Evolutionary conservation across 2,329 filamentous ascomycete genomes (phyloP), one percentile per base, ranked within the genome.

Genomic region (Fusarium illudens): DNA sequence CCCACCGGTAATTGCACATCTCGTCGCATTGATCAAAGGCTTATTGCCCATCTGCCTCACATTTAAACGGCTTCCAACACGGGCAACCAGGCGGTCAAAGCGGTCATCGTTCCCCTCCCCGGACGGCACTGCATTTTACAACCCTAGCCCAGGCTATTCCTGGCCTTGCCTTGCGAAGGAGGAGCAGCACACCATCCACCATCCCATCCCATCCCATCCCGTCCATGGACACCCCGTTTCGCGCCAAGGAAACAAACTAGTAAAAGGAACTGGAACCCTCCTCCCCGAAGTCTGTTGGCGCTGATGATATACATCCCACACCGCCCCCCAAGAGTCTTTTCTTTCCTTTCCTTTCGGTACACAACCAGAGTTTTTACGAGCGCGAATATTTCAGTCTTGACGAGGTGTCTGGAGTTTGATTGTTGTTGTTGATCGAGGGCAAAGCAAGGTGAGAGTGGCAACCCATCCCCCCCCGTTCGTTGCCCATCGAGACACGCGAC

Each of bases 81-180:
- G 58, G 67, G 58, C 63, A 64, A 61, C 63, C 49, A 64, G 60
- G 71, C 71, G 71, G 71, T 73, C 71, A 73, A 70, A 71, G 71
- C 71, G 62, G 67, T 44, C 29, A 32, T 32, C 52, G 46, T 56
- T 56, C 58, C 65, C 61, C 58, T 53, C 54, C 71, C 66, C 64
- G 60, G 65, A 73, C 70, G 58, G 67, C 65, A 72, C 64, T 69
- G 63, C 63, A 34, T 51, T 59, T 71, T 67, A 53, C 65, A 65
- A 70, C 65, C 67, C 61, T 68, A 62, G 54, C 62, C 34, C 52
- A 58, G 46, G 49, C 34, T 29, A n/a, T n/a, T n/a, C n/a, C n/a
- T n/a, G n/a, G 46, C 56, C 53, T 63, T 63, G 50, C 33, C 56
- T 62, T 46, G 58, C 52, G n/a, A 63, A 55, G 51, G 51, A 64